Base-by-base conservation (phyloP, 768 basidiomycete species). In the Rhizopogon roseolus region DNA sequence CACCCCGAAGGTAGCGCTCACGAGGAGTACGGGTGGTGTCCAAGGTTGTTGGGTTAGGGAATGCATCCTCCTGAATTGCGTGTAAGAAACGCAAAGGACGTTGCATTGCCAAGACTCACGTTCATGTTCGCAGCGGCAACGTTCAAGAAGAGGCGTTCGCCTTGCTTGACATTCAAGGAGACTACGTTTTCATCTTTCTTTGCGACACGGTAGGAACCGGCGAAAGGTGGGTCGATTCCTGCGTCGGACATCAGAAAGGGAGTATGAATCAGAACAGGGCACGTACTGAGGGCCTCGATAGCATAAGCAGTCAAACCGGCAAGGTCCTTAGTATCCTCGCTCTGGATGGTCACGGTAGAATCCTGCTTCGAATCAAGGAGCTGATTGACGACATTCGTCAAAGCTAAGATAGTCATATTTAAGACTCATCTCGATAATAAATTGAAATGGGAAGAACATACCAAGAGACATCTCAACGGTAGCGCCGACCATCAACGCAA, bases 171-270 rank as follows among this genome's bases (percentile, higher is more conserved):
- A 2, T 61, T 61, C 13, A 76, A 64, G 4, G 69, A 72, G 56
- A 74, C 75, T 32, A 85, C 60, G 0, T 65, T 60, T 32, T 76
- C 71, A 38, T 82, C 75, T 46, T 73, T 73, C 44, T 76, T 65
- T 0, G 80, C 77, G 52, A 79, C 65, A 49, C 86, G 86, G 61
- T 79, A 84, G 32, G 81, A 79, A 52, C 90, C 88, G 51, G 76
- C 78, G 73, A 91, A 84, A 3, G 84, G 78, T 9, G 90, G 88
- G 41, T 86, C 84, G 46, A 89, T 73, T 50, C 90, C 88, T 90
- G 50, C 50, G 2, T 53, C 7, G 28, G 14, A 17, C 11, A 38
- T 65, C 17, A 64, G 52, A 13, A 54, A 38, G 2, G 11, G 27
- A 27, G 44, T 4, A 27, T 10, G 16, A 5, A 34, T 9, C n/a